phyloP scores from a whole-genome alignment of 345 rosid species.

The Populus ilicifolia region DNA sequence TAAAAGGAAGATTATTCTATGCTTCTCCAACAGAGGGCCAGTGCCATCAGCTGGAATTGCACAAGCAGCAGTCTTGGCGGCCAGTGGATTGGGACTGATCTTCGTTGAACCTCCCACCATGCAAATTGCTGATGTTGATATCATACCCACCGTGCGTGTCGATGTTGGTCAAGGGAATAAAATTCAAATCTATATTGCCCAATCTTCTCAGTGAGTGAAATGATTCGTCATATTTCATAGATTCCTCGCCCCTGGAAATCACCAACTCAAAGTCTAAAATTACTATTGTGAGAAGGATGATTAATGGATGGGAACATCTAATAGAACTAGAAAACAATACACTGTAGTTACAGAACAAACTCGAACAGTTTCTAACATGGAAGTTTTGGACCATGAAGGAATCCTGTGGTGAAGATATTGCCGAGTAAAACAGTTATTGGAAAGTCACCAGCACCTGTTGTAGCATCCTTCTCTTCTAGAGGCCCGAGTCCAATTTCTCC shows the following conservation, averaged over 20 bases:
- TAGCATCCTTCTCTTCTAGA: conserved; percentile 42
- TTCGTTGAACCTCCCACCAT: conserved; percentile 49
- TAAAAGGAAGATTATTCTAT: conserved; percentile 39
- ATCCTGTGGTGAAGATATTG: conserved; percentile 34
- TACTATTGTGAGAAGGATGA: too few species aligned
- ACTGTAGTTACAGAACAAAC: neutral
- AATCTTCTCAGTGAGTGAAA: conserved; percentile 32
- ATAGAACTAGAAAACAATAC: neutral
- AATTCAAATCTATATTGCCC: conserved; percentile 41
- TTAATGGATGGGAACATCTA: too few species aligned
- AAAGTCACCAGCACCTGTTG: conserved; percentile 36
- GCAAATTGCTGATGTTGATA: conserved; percentile 45
- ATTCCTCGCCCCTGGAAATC: neutral
- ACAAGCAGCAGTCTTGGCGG: conserved; percentile 46
- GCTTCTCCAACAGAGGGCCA: conserved; percentile 54
- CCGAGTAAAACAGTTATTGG: conserved; percentile 50
- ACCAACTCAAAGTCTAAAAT: too few species aligned
- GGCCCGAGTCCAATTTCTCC: conserved; percentile 61
- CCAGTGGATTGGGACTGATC: conserved; percentile 48
- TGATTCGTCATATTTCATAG: neutral
- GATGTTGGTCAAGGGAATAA: conserved; percentile 52
- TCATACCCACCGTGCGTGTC: conserved; percentile 49
- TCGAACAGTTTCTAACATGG: neutral
- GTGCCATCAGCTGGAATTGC: conserved; percentile 35
- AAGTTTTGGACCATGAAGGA: conserved; percentile 21